A percentile compares a stretch with the other conserved stretches of the same genome.
Evolutionary conservation across 2,329 filamentous ascomycete species (phyloP).

Genomic region (Sclerotinia nivalis): DNA sequence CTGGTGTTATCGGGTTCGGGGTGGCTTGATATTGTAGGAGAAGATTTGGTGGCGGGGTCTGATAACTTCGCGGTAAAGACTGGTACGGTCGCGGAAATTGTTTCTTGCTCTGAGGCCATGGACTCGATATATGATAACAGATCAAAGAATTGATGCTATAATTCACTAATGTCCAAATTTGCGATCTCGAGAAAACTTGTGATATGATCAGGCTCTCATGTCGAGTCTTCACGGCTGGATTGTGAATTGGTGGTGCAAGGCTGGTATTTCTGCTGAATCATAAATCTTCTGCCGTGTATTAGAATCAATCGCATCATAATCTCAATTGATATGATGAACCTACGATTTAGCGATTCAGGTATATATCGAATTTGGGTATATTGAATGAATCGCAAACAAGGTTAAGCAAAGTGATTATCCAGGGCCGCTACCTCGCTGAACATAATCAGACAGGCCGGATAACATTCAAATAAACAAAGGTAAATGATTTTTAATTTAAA

Average conservation of each 20-base stretch:
- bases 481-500: neutral
- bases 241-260: conserved; percentile 25
- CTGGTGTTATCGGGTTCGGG: conserved; percentile 32
- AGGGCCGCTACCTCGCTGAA: conserved; percentile 20
- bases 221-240: conserved; percentile 30
- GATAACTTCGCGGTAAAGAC: conserved; percentile 33
- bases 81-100: conserved; percentile 33
- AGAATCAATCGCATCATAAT: conserved; percentile 18
- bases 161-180: conserved; percentile 9
- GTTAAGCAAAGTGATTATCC: conserved; percentile 20
- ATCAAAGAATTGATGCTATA: conserved; percentile 3
- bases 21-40: conserved; percentile 26
- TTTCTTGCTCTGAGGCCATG: conserved; percentile 40
- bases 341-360: conserved; percentile 20
- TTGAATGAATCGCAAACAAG: conserved; percentile 1
- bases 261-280: conserved; percentile 28
- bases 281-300: conserved; percentile 26
- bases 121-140: conserved; percentile 21
- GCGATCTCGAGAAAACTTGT: conserved; percentile 28
- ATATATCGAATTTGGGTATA: conserved; percentile 3
- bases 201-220: conserved; percentile 32
- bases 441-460: conserved; percentile 22
- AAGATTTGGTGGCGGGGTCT: conserved; percentile 29
- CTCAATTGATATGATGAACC: conserved; percentile 17
- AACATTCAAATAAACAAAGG: conserved; percentile 16